Conservation (phyloP, 129 eudicot species). For the Centaurea solstitialis region DNA sequence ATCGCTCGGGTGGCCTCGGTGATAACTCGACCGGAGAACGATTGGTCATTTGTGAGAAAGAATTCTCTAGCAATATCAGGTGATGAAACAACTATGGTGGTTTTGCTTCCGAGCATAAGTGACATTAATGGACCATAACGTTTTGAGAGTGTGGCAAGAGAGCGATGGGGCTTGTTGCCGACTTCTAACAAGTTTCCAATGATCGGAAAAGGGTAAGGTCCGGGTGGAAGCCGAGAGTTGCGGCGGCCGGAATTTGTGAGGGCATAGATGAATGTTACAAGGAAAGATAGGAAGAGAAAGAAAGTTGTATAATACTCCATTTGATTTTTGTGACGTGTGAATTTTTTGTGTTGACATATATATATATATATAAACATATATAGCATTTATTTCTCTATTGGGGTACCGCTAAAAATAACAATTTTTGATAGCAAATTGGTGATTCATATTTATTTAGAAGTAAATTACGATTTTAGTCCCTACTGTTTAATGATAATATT, state of each 20-base stretch:
- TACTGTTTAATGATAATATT: too few species aligned
- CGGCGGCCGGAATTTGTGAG: slow-evolving; percentile 4
- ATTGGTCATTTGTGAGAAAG: slow-evolving; percentile 41
- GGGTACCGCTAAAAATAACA: too few species aligned
- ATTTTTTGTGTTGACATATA: neutral
- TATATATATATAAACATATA: too few species aligned
- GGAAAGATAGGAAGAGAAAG: neutral
- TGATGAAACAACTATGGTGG: slow-evolving; percentile 16
- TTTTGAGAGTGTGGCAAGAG: neutral
- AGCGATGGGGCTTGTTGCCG: too few species aligned
- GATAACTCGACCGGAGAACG: slow-evolving; percentile 27
- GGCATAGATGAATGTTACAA: neutral
- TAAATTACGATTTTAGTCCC: too few species aligned
- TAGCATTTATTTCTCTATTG: too few species aligned
- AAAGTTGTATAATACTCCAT: neutral
- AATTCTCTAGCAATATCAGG: slow-evolving; percentile 35
- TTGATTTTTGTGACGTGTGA: neutral
- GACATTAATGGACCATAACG: slow-evolving; percentile 55
- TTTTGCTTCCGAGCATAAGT: slow-evolving; percentile 40
- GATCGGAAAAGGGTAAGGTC: too few species aligned
- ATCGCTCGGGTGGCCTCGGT: slow-evolving; percentile 8
- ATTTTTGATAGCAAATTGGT: too few species aligned
- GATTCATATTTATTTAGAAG: too few species aligned
- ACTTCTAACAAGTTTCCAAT: too few species aligned
- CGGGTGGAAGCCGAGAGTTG: neutral